A percentile compares a stretch with the other conserved stretches of the same genome.
Conservation (phyloP, 139 green algal species). For the Tetraselmis chui region DNA sequence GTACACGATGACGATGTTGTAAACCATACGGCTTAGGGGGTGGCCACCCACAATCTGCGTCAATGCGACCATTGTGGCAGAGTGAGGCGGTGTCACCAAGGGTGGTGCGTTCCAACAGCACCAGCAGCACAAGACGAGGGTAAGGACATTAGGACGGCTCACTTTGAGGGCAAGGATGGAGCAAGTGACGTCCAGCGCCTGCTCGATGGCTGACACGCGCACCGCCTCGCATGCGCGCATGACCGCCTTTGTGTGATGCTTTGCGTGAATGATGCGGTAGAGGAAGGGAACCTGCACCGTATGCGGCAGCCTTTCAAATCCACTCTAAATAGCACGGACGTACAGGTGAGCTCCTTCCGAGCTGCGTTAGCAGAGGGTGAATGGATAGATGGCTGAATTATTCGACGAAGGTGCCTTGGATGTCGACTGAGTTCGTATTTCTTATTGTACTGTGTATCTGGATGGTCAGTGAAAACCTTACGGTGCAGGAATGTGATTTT, state of each 20-base stretch:
- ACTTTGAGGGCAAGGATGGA: conserved; percentile 29
- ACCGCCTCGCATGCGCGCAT: conserved; percentile 21
- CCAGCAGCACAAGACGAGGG: too few species aligned
- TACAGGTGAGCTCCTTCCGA: not conserved
- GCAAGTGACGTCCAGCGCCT: conserved; percentile 24
- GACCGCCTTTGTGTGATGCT: conserved; percentile 21
- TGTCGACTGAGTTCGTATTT: too few species aligned
- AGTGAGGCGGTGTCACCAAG: too few species aligned
- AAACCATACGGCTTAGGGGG: conserved; percentile 17
- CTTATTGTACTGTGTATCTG: too few species aligned
- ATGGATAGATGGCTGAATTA: too few species aligned
- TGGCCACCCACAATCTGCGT: conserved; percentile 7
- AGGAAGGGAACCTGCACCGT: conserved; percentile 12
- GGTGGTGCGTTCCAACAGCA: too few species aligned
- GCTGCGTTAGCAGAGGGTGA: not conserved
- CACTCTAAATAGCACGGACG: not conserved
- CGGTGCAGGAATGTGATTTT: too few species aligned
- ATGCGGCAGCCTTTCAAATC: too few species aligned
- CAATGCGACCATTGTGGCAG: not conserved
- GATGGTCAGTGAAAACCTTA: too few species aligned
- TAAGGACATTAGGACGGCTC: not conserved
- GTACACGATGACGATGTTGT: conserved; percentile 29
- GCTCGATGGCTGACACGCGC: conserved; percentile 15
- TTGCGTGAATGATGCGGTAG: conserved; percentile 21
- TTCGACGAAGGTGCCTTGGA: too few species aligned